Evolutionary conservation across 306 rosid genomes (phyloP), one percentile per base, ranked within the genome.

Genomic region (Cucurbita moschata): DNA sequence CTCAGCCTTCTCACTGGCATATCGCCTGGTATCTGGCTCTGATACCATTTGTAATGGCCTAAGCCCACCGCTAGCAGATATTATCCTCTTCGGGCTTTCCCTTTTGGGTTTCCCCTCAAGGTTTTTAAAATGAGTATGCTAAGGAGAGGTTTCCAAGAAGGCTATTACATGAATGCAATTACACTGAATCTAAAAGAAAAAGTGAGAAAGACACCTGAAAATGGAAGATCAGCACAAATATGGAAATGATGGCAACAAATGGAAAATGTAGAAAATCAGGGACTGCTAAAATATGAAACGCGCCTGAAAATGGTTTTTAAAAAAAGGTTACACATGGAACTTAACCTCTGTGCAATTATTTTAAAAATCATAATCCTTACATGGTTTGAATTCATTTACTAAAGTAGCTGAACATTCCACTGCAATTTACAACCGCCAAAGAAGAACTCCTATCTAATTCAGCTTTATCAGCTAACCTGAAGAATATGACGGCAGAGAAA

Each of bases 401-500:
- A n/a, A 64, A 64, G 18, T 18, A 10, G 54, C 16, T 62, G n/a
- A 60, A 12, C 30, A 35, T 30, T 35, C 38, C 66, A 62, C 6
- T 37, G 51, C 43, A 42, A 19, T 18, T 44, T 0, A 42, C 72
- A 42, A 13, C 72, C 4, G 40, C 39, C n/a, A 71, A 50, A 50
- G 54, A 50, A 50, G 54, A 50, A n/a, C 5, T 50, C 54, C n/a
- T 7, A 50, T 50, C 54, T 5, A 50, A 5, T 50, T 50, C 54
- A 50, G 15, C 54, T 14, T 50, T 54, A 66, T 40, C 57, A 44
- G 77, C 86, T 81, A 75, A 90, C 98, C 84, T 19, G 90, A 85
- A 77, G 89, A 81, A 50, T 88, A 90, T n/a, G 89, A 80, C n/a
- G 90, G 87, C 80, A 85, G 78, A 69, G 89, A 86, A 86, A 87